Evolutionary conservation across 306 rosid species (phyloP), one percentile per base, ranked within the genome.

Genomic region (Castanea sativa): DNA sequence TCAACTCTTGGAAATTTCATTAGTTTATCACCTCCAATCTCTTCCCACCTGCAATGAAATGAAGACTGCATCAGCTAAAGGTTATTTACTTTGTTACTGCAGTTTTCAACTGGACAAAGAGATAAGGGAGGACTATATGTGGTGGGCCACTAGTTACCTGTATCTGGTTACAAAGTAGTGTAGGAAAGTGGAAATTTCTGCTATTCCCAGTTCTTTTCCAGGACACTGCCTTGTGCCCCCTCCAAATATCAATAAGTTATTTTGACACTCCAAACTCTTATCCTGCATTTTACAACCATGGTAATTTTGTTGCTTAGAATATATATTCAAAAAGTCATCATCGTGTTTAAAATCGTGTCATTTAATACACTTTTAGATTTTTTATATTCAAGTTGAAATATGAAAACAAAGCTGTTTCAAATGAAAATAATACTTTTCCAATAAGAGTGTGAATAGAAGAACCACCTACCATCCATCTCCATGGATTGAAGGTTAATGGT

Each of bases 391-490:
- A 41, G 45, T 8, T 41, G 45, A 41, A 41, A 41, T 41, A 41
- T 41, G 45, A 41, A 41, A 41, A 41, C 45, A 41, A 41, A 41
- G 8, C 45, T 41, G 45, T 41, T 41, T 41, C 12, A 0, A 41
- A 41, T 41, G 45, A 41, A 38, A 41, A 41, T 8, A 41, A 41
- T 2, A 41, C 45, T 41, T 41, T 41, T 8, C 45, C 29, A 7
- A 60, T 6, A 27, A 0, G 59, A 25, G 5, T 7, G 77, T 1
- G 49, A 45, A 16, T 41, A 82, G 30, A 43, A 78, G 9, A 30
- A 9, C 74, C 11, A 85, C 92, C 68, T 68, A 95, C 99, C 97
- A 96, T 74, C 98, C 98, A 96, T 88, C 99, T 90, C 99, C 99
- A 93, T 38, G 99, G 99, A 78, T 96, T 89, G 80, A 96, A 96